These are phyloP conservation scores for Umbelopsis sp. DNA, from an alignment of 371 early-diverging fungal genomes.

Conservation along the genomic window DNA sequence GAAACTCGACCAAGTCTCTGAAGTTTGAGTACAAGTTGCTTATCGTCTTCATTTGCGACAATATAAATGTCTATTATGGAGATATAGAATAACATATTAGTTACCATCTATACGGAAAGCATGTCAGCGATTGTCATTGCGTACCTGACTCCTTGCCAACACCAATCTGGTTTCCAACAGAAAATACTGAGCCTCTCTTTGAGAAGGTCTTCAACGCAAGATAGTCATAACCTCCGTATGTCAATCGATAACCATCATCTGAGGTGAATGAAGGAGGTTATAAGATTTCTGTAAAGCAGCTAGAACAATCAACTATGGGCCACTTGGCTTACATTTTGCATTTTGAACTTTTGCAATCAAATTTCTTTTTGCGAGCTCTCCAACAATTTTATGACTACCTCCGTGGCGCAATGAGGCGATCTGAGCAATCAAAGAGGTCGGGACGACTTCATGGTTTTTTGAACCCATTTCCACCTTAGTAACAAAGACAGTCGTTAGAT, in stretches of 20 bases:
- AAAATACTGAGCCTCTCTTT: constrained; percentile 86
- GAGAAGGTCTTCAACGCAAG: constrained; percentile 95
- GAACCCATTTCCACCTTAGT: constrained; percentile 92
- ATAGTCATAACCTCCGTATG: constrained; percentile 99
- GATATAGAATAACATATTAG: constrained; percentile 20
- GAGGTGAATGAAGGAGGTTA: not conserved
- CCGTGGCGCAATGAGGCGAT: constrained; percentile 90
- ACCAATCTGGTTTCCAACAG: constrained; percentile 99
- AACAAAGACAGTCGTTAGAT: not conserved
- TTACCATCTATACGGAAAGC: not conserved
- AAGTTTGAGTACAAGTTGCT: constrained; percentile 88
- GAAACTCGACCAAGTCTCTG: constrained; percentile 97
- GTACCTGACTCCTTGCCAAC: constrained; percentile 98
- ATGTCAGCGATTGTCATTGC: not conserved
- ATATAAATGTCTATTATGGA: constrained; percentile 80
- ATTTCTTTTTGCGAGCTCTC: constrained; percentile 85
- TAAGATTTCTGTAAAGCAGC: not conserved
- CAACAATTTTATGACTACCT: constrained; percentile 82
- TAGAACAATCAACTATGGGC: not conserved
- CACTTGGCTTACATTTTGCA: constrained; percentile 68
- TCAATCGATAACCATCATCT: constrained; percentile 97
- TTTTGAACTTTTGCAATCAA: constrained; percentile 88
- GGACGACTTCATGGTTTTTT: constrained; percentile 97
- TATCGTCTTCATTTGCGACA: constrained; percentile 90
- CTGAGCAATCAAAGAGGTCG: constrained; percentile 83